Percentiles rank a stretch among this genome's conserved stretches.
Evolutionary conservation across 2,329 filamentous ascomycete species (phyloP).

Genomic region (Ceratocystis diversiconidia): DNA sequence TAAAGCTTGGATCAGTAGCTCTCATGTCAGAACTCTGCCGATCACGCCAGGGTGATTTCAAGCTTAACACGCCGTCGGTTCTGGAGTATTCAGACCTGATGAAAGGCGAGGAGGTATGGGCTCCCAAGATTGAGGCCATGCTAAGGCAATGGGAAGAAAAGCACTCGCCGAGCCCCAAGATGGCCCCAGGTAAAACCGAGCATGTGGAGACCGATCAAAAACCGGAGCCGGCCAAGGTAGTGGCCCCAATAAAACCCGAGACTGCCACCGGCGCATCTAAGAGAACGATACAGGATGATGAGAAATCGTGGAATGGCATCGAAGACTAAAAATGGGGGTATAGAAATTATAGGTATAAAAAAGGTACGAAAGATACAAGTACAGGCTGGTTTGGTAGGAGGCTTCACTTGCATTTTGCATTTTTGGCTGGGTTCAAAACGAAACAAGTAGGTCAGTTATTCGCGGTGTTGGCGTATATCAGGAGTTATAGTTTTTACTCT

Average conservation of each 20-base stretch:
- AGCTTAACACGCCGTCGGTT: slow-evolving; percentile 53
- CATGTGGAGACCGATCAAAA: neutral
- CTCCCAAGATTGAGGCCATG: slow-evolving; percentile 48
- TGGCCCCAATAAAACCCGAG: slow-evolving; percentile 20
- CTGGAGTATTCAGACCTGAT: slow-evolving; percentile 65
- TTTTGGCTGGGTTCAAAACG: neutral
- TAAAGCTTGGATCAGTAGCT: slow-evolving; percentile 64
- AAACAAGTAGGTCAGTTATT: neutral
- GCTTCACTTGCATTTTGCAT: neutral
- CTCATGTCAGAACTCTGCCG: slow-evolving; percentile 77
- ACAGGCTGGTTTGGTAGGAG: neutral
- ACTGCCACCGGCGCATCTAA: neutral
- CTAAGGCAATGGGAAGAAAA: slow-evolving; percentile 29
- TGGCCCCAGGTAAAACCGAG: slow-evolving; percentile 4
- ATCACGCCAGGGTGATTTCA: slow-evolving; percentile 68
- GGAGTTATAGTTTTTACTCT: neutral
- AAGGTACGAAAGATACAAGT: neutral
- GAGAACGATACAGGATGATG: slow-evolving; percentile 23
- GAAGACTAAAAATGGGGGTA: slow-evolving; percentile 23
- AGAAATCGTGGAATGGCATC: slow-evolving; percentile 32
- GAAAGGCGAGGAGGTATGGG: slow-evolving; percentile 70
- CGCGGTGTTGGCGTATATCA: neutral
- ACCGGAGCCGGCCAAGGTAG: slow-evolving; percentile 10
- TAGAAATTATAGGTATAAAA: neutral
- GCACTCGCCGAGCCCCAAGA: slow-evolving; percentile 11